Evolutionary conservation across 345 rosid species (phyloP).

Genomic region (Citrus inodora): DNA sequence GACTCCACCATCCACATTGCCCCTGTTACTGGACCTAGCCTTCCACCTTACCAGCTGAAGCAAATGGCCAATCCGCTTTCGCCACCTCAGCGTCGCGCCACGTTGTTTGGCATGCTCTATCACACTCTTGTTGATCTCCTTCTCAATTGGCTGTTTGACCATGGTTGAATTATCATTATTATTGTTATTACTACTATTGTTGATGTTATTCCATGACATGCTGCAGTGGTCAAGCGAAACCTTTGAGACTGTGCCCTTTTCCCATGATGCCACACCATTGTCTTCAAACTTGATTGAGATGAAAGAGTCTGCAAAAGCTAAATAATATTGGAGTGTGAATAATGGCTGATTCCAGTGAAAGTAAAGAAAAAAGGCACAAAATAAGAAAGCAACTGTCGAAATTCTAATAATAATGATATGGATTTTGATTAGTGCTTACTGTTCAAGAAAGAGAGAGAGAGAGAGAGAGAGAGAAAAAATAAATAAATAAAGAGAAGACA

Average conservation of each 20-base stretch:
- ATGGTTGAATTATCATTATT: too few relatives aligned
- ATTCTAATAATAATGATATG: neutral
- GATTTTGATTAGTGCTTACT: neutral
- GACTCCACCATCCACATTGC: slow-evolving; percentile 66
- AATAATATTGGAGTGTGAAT: neutral
- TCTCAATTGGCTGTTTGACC: neutral
- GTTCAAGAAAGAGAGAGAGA: too few relatives aligned
- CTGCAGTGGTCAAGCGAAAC: slow-evolving; percentile 46
- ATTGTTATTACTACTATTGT: neutral
- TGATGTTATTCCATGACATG: neutral
- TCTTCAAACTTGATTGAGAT: slow-evolving; percentile 89
- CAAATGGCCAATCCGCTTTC: slow-evolving; percentile 75
- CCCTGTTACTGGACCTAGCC: slow-evolving; percentile 51
- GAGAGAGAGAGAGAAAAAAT: too few relatives aligned
- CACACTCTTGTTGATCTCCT: slow-evolving; percentile 29
- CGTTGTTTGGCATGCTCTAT: slow-evolving; percentile 61
- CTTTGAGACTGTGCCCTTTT: slow-evolving; percentile 59
- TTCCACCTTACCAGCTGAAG: slow-evolving; percentile 77
- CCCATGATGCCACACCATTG: slow-evolving; percentile 89
- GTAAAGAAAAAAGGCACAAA: neutral
- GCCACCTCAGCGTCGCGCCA: slow-evolving; percentile 76
- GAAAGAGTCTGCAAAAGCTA: slow-evolving; percentile 64
- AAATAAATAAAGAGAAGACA: too few relatives aligned
- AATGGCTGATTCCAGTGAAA: neutral
- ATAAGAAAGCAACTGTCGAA: neutral